Base-by-base conservation (phyloP, 257 asterid species). In the Lycium ferocissimum region DNA sequence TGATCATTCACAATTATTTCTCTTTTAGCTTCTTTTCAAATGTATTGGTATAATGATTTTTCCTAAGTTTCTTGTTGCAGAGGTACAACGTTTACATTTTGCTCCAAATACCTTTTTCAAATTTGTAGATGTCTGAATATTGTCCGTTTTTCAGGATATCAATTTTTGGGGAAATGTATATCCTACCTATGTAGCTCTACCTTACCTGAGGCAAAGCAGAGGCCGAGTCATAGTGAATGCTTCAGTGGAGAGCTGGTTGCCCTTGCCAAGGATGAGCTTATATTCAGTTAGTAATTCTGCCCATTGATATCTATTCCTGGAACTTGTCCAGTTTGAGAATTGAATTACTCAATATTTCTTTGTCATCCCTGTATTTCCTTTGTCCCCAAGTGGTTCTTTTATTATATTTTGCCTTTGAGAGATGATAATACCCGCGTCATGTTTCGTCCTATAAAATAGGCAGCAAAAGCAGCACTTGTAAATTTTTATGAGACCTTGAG, bases 151-250 rank as follows among this genome's bases (percentile, higher is more conserved):
- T 83, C 87, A 96, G 98, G 99, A 96, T 86, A 93, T 94, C 83
- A 96, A 96, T 90, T 94, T 96, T 75, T 94, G 99, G 99, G 99
- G 98, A 51, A 96, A 96, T 88, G 97, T 96, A 2, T 93, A 94
- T 88, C 99, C 99, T 38, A 96, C 99, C 0, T 89, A 94, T 85
- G 98, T 92, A 0, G 98, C 99, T 3, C 91, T 96, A 56, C 99
- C 99, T 17, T 89, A 96, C 83, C 88, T 94, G 40, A 90, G 97
- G 4, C 93, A 93, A 87, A 90, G 61, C 88, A 89, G 89, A 61
- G 99, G 99, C 8, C 90, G 98, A 26, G 82, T 96, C 14, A 85
- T 96, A 47, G 98, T 94, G 85, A 96, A 93, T 85, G 97, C 99
- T 20, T 93, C 98, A 0, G 98, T 94, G 0, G 98, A 96, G 80